Base-by-base conservation (phyloP, 352 stramenopile species). In the Thalassiosira hispida region DNA sequence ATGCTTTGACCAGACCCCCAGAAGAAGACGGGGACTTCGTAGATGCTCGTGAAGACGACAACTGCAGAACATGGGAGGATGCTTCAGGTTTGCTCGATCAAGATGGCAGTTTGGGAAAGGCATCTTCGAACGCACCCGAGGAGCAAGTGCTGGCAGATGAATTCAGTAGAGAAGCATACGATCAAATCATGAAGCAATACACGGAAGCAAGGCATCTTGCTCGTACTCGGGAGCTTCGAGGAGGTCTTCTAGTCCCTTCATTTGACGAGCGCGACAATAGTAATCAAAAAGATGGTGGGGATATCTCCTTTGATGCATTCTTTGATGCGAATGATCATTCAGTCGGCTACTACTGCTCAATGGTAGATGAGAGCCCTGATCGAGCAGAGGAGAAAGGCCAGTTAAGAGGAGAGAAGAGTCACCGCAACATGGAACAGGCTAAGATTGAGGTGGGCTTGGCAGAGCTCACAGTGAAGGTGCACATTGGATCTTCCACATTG, bases 291-390 rank as follows among this genome's bases (percentile, higher is more conserved):
- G 76, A 79, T 7, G 64, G 75, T 20, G 80, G 51, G 16, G 59
- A 72, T 25, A 67, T 84, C 27, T 86, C 88, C 12, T 93, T 92
- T 66, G 88, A 93, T 77, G 73, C 85, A 25, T 93, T 93, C 55
- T 93, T 93, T 64, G 88, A 93, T 81, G 84, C 86, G n/a, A 93
- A 92, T 60, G 88, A 93, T 55, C 69, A 87, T 72, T 91, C 84
- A 44, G 82, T 91, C 44, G 84, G 80, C 61, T 75, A 87, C 55
- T 89, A 88, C 64, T 76, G 77, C 0, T 85, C 77, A 40, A 67
- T 84, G 3, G 38, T 87, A n/a, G 62, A 71, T n/a, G 70, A 85
- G 23, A 84, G 66, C 22, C 42, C 25, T 22, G 29, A 23, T 33
- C 14, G 52, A 47, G 52, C 49, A 16, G 42, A 66, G 18, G 53